Percentiles rank a stretch among this genome's conserved stretches.
These are phyloP conservation scores for Hypseocharis bilobata DNA, from an alignment of 441 rosid species.

Conservation along the genomic window DNA sequence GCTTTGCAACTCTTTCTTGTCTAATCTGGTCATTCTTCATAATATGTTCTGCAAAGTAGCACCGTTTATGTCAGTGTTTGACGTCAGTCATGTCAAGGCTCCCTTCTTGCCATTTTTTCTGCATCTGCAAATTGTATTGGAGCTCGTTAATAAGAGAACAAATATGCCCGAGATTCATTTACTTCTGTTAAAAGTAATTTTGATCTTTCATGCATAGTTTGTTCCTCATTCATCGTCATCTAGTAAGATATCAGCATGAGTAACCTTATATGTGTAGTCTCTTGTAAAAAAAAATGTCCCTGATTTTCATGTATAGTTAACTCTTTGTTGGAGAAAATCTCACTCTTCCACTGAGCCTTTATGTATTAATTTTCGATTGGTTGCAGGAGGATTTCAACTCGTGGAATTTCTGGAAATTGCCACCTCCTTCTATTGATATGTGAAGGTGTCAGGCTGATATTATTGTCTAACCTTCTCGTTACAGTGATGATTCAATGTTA, in stretches of 20 bases:
- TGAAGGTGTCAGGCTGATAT: constrained; percentile 22
- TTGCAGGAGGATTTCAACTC: constrained; percentile 81
- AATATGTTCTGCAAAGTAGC: background rate
- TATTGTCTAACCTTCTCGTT: constrained; percentile 2
- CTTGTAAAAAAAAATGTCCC: background rate
- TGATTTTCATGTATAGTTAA: background rate
- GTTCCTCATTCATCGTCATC: no score
- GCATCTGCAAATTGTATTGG: background rate
- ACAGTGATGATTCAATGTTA: constrained; percentile 6
- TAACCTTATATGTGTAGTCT: constrained; percentile 3
- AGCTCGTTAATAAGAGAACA: background rate
- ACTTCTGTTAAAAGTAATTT: background rate
- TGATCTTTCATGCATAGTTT: no score
- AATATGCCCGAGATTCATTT: no score
- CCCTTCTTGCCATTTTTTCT: background rate
- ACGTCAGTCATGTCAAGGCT: background rate
- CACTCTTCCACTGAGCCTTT: background rate
- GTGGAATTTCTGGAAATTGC: constrained; percentile 91
- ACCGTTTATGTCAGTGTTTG: background rate
- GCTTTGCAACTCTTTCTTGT: constrained; percentile 8
- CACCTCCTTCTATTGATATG: constrained; percentile 43
- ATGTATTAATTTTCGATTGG: constrained; percentile 11
- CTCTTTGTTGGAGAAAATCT: constrained; percentile 8
- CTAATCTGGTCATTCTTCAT: background rate
- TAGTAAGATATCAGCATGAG: background rate